Percentiles rank a stretch among this genome's conserved stretches.
These are phyloP conservation scores for Neurospora sp. DNA, from an alignment of 495 filamentous ascomycete species.

Conservation along the genomic window DNA sequence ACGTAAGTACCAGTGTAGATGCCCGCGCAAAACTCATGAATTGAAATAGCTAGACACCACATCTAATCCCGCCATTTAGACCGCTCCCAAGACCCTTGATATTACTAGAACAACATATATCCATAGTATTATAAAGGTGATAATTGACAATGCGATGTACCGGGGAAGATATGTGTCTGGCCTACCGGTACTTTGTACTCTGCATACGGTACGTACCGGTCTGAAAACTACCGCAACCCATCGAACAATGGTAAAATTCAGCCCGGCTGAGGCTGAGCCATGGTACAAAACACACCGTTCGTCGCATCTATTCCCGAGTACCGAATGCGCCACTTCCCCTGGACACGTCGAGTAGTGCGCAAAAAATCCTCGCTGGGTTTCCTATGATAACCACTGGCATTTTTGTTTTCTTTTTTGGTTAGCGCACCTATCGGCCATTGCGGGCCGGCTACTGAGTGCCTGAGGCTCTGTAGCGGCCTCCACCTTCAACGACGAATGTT, in stretches of 20 bases:
- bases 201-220: background rate
- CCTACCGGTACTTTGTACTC: background rate
- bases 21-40: background rate
- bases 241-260: background rate
- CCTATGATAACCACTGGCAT: background rate
- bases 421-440: background rate
- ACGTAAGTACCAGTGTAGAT: background rate
- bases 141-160: background rate
- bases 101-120: background rate
- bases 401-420: background rate
- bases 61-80: background rate
- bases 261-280: background rate
- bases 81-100: fast-evolving
- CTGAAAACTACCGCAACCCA: background rate
- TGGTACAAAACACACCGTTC: background rate
- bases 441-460: background rate
- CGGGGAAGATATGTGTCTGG: background rate
- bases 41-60: background rate
- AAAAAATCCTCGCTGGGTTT: background rate
- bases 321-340: background rate
- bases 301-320: background rate
- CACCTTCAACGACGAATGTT: background rate
- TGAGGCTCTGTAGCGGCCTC: background rate
- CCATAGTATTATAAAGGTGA: background rate
- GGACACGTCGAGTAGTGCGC: background rate